Evolutionary conservation across 208 protist species (phyloP).

Genomic region (Wallacemonas sp.): DNA sequence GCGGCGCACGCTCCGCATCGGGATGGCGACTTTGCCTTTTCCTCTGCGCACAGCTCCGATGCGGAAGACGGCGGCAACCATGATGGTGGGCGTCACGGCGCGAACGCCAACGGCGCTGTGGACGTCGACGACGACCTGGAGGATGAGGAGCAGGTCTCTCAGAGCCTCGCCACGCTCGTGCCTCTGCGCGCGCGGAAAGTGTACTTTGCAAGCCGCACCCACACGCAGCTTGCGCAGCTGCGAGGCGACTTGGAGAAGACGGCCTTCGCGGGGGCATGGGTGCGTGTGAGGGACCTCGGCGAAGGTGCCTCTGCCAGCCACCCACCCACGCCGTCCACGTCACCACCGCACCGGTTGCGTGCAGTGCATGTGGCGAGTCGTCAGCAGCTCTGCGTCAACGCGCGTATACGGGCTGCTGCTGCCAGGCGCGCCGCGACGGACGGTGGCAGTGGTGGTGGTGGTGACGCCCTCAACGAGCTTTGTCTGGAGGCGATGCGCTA

Average conservation of each 20-base stretch:
- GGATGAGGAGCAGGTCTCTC: slow-evolving; percentile 16
- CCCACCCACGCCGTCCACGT: neutral
- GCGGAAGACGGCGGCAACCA: neutral
- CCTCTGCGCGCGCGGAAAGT: slow-evolving; percentile 80
- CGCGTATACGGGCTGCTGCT: slow-evolving; percentile 23
- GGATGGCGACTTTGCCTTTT: too few relatives aligned
- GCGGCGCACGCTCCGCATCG: too few relatives aligned
- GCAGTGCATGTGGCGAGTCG: slow-evolving; percentile 90
- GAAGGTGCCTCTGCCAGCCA: too few relatives aligned
- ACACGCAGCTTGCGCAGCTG: slow-evolving; percentile 95
- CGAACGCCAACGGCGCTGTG: neutral
- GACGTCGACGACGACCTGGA: slow-evolving; percentile 12
- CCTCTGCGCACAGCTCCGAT: neutral
- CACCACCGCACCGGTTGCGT: slow-evolving; percentile 22
- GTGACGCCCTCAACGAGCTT: slow-evolving; percentile 87
- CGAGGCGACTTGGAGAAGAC: slow-evolving; percentile 88
- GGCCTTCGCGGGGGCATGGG: slow-evolving; percentile 51
- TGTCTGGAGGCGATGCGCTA: slow-evolving; percentile 90
- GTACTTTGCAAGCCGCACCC: slow-evolving; percentile 94
- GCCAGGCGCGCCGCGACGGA: slow-evolving; percentile 23
- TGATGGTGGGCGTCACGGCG: neutral
- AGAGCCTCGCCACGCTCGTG: slow-evolving; percentile 20
- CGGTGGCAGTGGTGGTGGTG: slow-evolving; percentile 16
- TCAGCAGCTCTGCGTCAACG: slow-evolving; percentile 91
- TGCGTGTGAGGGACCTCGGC: too few relatives aligned